phyloP scores from a whole-genome alignment of 306 rosid genomes.

The Corylus heterophylla region DNA sequence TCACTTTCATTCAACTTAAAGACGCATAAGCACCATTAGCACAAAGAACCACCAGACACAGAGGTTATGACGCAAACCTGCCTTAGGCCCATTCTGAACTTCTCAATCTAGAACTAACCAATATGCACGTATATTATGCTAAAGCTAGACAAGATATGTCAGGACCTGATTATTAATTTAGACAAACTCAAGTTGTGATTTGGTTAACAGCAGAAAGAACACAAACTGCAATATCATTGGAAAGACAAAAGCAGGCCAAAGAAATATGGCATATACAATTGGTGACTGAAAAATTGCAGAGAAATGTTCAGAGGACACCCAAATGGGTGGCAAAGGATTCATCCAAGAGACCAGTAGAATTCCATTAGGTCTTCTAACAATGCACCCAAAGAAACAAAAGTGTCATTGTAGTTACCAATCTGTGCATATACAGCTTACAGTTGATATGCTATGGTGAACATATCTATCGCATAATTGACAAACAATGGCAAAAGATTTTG shows the following conservation, averaged over 20 bases:
- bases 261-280: not conserved
- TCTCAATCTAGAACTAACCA: not conserved
- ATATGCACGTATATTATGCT: not conserved
- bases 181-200: not conserved
- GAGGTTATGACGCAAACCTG: not conserved
- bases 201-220: not conserved
- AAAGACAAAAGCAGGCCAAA: conserved; percentile 1
- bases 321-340: not conserved
- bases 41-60: not conserved
- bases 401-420: not conserved
- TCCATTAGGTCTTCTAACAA: not conserved
- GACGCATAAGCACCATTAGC: not conserved
- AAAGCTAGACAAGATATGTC: not conserved
- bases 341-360: not conserved
- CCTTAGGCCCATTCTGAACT: not conserved
- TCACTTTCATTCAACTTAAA: not conserved
- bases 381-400: not conserved
- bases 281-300: not conserved
- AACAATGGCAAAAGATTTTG: not conserved
- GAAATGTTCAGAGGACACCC: not conserved
- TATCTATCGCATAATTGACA: not conserved
- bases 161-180: not conserved
- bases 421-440: not conserved
- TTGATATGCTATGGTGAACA: not conserved
- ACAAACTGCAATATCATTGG: not conserved